These are phyloP conservation scores for Fusarium fujikuroi DNA, from an alignment of 2,329 filamentous ascomycete genomes.

Conservation along the genomic window DNA sequence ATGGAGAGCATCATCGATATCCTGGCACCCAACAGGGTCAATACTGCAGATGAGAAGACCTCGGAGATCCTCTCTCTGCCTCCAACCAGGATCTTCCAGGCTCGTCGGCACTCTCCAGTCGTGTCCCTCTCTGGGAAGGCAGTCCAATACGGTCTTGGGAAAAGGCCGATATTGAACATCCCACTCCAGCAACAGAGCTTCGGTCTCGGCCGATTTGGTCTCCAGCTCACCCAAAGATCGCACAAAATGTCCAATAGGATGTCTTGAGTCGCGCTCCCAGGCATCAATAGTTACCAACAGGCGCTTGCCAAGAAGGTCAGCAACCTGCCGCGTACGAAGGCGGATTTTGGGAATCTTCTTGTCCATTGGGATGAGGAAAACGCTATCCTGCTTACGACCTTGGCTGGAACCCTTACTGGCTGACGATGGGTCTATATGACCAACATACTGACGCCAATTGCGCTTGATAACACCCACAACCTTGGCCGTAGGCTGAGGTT, in stretches of 20 bases:
- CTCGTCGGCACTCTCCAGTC: conserved; percentile 91
- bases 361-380: conserved; percentile 98
- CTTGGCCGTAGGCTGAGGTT: conserved; percentile 87
- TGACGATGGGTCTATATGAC: conserved; percentile 90
- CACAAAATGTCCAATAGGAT: conserved; percentile 93
- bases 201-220: conserved; percentile 97
- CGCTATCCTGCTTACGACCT: conserved; percentile 86
- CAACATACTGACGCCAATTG: conserved; percentile 98
- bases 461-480: conserved; percentile 93
- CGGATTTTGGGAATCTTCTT: conserved; percentile 97
- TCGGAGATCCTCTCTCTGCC: conserved; percentile 83
- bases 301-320: conserved; percentile 88
- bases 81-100: conserved; percentile 86
- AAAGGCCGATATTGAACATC: conserved; percentile 98
- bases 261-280: conserved; percentile 93
- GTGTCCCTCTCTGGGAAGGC: conserved; percentile 89
- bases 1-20: conserved; percentile 97
- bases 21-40: conserved; percentile 93
- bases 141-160: conserved; percentile 94
- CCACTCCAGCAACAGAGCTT: conserved; percentile 92
- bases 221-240: conserved; percentile 93
- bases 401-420: conserved; percentile 78
- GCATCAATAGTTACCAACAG: conserved; percentile 93
- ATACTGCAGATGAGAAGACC: conserved; percentile 95
- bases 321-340: conserved; percentile 88